Evolutionary conservation across 2,329 filamentous ascomycete species (phyloP).

Genomic region (Pseudogymnoascus sp.): DNA sequence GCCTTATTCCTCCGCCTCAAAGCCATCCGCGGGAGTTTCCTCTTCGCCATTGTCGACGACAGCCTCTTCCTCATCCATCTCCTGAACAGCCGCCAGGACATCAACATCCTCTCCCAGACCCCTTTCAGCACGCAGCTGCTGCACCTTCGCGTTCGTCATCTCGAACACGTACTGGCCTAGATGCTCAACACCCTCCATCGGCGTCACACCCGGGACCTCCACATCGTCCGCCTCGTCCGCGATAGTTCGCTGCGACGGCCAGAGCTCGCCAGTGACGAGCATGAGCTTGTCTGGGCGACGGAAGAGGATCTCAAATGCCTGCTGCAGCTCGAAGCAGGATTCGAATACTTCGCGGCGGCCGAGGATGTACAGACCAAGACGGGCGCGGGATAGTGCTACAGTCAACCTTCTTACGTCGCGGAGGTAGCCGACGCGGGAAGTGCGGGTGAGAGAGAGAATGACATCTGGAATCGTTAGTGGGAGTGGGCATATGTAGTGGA

Average conservation of each 20-base stretch:
- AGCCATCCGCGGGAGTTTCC: not conserved
- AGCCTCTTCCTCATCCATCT: conserved; percentile 1
- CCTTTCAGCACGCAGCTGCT: conserved; percentile 17
- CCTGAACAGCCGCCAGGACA: not conserved
- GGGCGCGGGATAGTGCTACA: conserved; percentile 85
- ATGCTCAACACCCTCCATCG: conserved; percentile 90
- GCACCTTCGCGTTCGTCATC: conserved; percentile 61
- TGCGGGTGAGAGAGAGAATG: conserved; percentile 87
- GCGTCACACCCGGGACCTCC: conserved; percentile 50
- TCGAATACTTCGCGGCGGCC: conserved; percentile 86
- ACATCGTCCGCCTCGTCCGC: conserved; percentile 38
- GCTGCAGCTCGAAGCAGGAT: conserved; percentile 75
- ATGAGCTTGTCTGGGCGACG: conserved; percentile 72
- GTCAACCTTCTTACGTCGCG: conserved; percentile 90
- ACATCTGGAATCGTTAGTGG: conserved; percentile 53
- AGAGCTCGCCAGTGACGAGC: conserved; percentile 81
- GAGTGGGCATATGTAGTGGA: conserved; percentile 18
- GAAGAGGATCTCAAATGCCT: conserved; percentile 75
- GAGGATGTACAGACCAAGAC: conserved; percentile 85
- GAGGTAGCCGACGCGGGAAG: conserved; percentile 81
- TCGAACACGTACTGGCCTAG: conserved; percentile 93
- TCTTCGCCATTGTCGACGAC: not conserved
- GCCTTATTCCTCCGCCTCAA: conserved; percentile 5
- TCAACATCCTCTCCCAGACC: not conserved
- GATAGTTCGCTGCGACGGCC: conserved; percentile 55